Evolutionary conservation across 306 rosid species (phyloP).

Genomic region (Cucumis cinereus): DNA sequence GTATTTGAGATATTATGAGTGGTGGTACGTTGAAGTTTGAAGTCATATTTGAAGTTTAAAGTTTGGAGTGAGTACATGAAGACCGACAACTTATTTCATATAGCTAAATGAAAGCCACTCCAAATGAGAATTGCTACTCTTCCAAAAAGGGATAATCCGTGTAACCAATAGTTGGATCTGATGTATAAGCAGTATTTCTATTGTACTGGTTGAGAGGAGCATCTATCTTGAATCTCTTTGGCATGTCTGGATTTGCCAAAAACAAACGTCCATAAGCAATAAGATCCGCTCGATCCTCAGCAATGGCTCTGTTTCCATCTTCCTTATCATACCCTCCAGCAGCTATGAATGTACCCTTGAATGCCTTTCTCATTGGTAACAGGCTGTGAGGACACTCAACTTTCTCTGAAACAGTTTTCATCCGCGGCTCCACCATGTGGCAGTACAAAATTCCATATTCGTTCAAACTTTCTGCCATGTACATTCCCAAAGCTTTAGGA

Average conservation of each 20-base stretch:
- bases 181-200: not conserved
- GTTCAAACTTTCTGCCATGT: conserved; percentile 30
- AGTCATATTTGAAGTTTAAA: no score
- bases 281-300: conserved; percentile 12
- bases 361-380: conserved; percentile 29
- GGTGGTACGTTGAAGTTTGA: no score
- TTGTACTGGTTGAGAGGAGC: conserved; percentile 19
- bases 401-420: conserved; percentile 18
- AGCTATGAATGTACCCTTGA: conserved; percentile 19
- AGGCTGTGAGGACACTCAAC: conserved; percentile 16
- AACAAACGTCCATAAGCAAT: conserved; percentile 18
- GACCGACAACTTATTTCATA: not conserved
- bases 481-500: conserved; percentile 38
- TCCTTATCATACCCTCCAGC: conserved; percentile 16
- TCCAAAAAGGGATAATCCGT: conserved; percentile 20
- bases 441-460: conserved; percentile 36
- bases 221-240: conserved; percentile 9
- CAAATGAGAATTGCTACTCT: not conserved
- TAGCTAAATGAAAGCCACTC: not conserved
- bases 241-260: conserved; percentile 24
- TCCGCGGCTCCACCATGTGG: conserved; percentile 56
- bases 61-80: no score
- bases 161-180: conserved; percentile 19
- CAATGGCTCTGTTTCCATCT: conserved; percentile 16
- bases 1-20: no score